Evolutionary conservation across 139 green algal genomes (phyloP).

Genomic region (Zygnema cylindricum): DNA sequence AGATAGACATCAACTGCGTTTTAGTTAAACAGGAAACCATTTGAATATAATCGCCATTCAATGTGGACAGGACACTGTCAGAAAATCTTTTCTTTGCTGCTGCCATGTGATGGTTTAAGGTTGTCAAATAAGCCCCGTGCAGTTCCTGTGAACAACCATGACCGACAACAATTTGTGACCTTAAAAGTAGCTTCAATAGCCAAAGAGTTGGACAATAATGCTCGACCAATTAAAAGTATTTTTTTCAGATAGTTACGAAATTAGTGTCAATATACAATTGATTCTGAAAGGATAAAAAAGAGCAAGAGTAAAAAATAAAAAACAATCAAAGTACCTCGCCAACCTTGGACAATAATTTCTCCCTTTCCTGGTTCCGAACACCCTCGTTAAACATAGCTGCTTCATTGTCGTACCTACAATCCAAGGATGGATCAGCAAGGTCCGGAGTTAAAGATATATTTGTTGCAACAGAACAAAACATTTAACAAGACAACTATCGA

Average conservation of each 20-base stretch:
- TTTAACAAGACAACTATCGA: background rate
- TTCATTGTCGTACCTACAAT: conserved; percentile 47
- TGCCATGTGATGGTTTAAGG: conserved; percentile 22
- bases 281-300: too few relatives aligned
- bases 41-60: background rate
- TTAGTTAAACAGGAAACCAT: background rate
- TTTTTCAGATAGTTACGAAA: too few relatives aligned
- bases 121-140: background rate
- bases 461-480: background rate
- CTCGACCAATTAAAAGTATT: too few relatives aligned
- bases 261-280: too few relatives aligned
- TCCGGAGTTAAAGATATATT: background rate
- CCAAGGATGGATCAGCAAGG: background rate
- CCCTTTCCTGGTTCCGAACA: conserved; percentile 45
- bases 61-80: background rate
- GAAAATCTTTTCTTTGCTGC: conserved; percentile 28
- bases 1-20: too few relatives aligned
- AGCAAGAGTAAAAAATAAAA: background rate
- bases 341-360: conserved; percentile 25
- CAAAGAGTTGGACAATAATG: too few relatives aligned
- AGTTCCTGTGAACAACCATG: background rate
- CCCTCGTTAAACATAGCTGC: conserved; percentile 54
- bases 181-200: too few relatives aligned
- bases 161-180: too few relatives aligned
- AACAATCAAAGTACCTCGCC: background rate